Evolutionary conservation across 306 rosid genomes (phyloP).

Genomic region (Crotalaria pallida): DNA sequence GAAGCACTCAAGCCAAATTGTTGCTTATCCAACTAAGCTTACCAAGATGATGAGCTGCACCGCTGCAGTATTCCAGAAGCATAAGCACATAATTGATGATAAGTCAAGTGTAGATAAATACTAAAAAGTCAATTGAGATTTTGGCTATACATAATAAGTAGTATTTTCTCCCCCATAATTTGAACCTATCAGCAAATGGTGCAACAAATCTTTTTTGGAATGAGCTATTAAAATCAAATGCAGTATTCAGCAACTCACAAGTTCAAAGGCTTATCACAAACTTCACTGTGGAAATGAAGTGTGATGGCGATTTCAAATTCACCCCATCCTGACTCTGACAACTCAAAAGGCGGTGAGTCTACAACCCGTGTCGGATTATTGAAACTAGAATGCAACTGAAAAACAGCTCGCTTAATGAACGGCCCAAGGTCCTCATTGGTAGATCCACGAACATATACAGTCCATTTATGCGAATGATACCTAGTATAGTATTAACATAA

Average conservation of each 20-base stretch:
- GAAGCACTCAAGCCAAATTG: neutral
- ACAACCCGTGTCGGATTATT: constrained; percentile 65
- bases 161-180: constrained; percentile 1
- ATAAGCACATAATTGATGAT: constrained; percentile 1
- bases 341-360: constrained; percentile 74
- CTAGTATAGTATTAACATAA: constrained; percentile 37
- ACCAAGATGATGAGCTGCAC: neutral
- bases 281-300: constrained; percentile 60
- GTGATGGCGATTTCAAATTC: constrained; percentile 76
- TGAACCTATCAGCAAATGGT: constrained; percentile 12
- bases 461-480: constrained; percentile 82
- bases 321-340: constrained; percentile 86
- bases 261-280: constrained; percentile 70
- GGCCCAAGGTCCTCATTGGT: constrained; percentile 66
- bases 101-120: neutral
- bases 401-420: constrained; percentile 59
- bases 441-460: constrained; percentile 76
- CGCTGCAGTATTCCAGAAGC: constrained; percentile 7
- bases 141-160: neutral
- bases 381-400: constrained; percentile 87
- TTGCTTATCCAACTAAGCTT: constrained; percentile 14
- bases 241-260: constrained; percentile 48
- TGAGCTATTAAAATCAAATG: constrained; percentile 23
- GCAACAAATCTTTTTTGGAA: neutral
- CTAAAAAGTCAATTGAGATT: neutral